Evolutionary conservation across 257 asterid species (phyloP), one percentile per base, ranked within the genome.

Genomic region (Solanum etuberosum): DNA sequence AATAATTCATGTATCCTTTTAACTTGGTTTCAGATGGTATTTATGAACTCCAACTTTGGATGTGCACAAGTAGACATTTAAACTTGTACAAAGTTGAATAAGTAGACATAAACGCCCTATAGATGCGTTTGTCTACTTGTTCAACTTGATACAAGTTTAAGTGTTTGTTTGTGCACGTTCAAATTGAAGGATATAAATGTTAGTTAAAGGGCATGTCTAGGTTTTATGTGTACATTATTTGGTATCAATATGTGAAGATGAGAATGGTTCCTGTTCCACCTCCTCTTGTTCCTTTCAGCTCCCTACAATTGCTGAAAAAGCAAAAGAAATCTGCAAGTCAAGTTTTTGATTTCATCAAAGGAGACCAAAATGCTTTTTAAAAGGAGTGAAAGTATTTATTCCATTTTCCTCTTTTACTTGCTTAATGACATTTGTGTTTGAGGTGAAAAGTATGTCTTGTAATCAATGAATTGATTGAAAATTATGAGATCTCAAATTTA

Each of bases 101-200:
- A 15, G 3, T 54, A 59, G 6, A 2, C 6, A 59, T 4, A n/a
- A 23, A 10, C 1, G 7, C 0, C 0, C 1, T 23, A 23, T 5
- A 5, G 15, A 61, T 10, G 7, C 3, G 29, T 61, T 4, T 4
- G 7, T 23, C 31, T 9, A 61, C 0, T 3, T 57, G 27, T 57
- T 57, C 13, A 57, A 21, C 1, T 3, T 57, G 7, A 57, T 21
- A 9, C 0, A 23, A 23, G 7, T 61, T 9, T 1, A 61, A 61
- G 31, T 8, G 7, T 0, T 9, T 48, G 5, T 48, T 61, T 61
- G 9, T 54, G 65, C 25, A 23, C 3, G 31, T n/a, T 23, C 29
- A 23, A 61, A 23, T 23, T 9, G 15, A n/a, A 61, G 29, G 14
- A 21, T 9, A 54, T 16, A 18, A 20, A 21, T 57, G 1, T 7